Evolutionary conservation across 352 stramenopile species (phyloP), one percentile per base, ranked within the genome.

Genomic region (Poterioochromonas sp.): DNA sequence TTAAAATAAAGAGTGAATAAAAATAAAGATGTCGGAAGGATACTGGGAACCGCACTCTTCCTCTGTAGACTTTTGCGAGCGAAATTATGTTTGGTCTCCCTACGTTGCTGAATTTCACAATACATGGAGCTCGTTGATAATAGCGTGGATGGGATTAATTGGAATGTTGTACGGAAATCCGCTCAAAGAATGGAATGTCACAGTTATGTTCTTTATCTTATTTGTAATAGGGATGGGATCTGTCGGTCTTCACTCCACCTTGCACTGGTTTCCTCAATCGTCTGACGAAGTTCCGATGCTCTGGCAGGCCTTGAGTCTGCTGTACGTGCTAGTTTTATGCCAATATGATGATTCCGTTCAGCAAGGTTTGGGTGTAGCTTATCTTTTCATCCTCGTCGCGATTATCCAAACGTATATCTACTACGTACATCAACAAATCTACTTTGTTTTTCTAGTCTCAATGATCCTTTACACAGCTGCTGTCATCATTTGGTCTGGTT

Each of bases 241-340:
- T 35, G 63, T 29, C 11, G 63, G 29, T 12, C 37, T 73, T 5
- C 63, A 73, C 37, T 41, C 20, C 11, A 73, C 63, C 5, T 73
- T 73, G 63, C 63, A 73, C n/a, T 73, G 63, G 63, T 40, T 73
- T 47, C 40, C 18, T 73, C 63, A 73, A 47, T 47, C 29, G 5
- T 73, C 37, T 40, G 63, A 73, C 40, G 63, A 73, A 49, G 37
- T 73, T 35, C 63, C 63, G 22, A 73, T 73, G 63, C 63, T 73
- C 11, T 73, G 63, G 63, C 37, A 47, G 12, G n/a, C 12, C 18
- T 29, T 73, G 20, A 47, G 11, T 43, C 34, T 73, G 37, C 35
- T 73, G 2, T 47, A 8, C 32, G 5, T 47, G 35, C 26, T 26
- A 20, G 8, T 11, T 20, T n/a, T 68, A 68, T 37, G 11, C 11